phyloP scores from a whole-genome alignment of 495 filamentous ascomycete genomes.

The Collariella sp. region DNA sequence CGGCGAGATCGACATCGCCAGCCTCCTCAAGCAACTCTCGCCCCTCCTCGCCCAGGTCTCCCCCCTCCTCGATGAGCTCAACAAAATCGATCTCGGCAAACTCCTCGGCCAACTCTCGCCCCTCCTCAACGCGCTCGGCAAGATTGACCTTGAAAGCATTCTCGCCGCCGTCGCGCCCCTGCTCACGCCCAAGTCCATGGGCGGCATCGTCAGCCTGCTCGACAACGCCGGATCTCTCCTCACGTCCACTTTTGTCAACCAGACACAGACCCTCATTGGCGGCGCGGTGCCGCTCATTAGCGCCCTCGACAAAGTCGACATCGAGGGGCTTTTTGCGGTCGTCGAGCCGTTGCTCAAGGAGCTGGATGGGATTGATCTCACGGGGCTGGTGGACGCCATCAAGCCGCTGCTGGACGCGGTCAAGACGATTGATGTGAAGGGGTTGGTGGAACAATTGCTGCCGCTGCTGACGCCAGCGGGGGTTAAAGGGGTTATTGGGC shows the following conservation, averaged over 20 bases:
- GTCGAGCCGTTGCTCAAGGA: constrained; percentile 28
- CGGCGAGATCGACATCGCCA: constrained; percentile 2
- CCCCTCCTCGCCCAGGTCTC: constrained; percentile 17
- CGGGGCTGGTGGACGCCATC: constrained; percentile 31
- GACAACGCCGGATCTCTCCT: constrained; percentile 34
- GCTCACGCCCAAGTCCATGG: constrained; percentile 33
- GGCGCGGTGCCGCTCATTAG: constrained; percentile 28
- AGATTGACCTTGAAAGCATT: constrained; percentile 39
- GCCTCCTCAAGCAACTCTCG: background rate
- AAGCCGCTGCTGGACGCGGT: constrained; percentile 28
- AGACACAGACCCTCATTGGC: constrained; percentile 33
- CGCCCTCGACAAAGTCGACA: constrained; percentile 31
- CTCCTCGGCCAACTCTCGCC: constrained; percentile 28
- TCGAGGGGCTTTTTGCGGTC: constrained; percentile 23
- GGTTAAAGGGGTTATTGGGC: constrained; percentile 32
- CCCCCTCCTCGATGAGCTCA: constrained; percentile 27
- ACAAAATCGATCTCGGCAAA: constrained; percentile 31
- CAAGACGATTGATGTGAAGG: constrained; percentile 30
- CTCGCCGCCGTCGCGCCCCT: constrained; percentile 35
- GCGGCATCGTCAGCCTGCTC: constrained; percentile 39
- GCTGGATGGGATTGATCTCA: constrained; percentile 24
- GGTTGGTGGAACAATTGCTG: constrained; percentile 29
- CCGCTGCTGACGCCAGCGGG: constrained; percentile 37
- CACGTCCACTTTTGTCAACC: constrained; percentile 37
- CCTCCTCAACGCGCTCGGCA: constrained; percentile 32